phyloP scores from a whole-genome alignment of 2,329 filamentous ascomycete genomes.

The Verticillium klebahnii region DNA sequence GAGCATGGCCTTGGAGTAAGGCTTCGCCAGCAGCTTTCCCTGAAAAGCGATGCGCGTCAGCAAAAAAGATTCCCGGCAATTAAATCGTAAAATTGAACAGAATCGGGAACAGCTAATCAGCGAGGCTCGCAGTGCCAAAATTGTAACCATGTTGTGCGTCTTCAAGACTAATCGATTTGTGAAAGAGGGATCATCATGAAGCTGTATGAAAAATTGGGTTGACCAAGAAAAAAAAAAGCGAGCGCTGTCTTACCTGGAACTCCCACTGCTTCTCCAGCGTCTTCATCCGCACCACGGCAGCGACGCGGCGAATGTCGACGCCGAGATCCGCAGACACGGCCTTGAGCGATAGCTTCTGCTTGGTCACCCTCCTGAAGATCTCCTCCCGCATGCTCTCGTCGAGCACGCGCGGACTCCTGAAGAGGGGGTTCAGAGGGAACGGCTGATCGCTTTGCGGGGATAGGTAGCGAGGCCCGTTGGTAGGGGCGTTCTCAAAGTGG shows the following conservation, averaged over 20 bases:
- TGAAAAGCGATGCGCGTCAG: constrained; percentile 30
- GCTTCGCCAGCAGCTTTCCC: constrained; percentile 71
- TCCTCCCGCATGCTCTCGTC: constrained; percentile 67
- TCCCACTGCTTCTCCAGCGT: constrained; percentile 78
- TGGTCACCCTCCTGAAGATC: constrained; percentile 66
- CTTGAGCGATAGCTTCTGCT: constrained; percentile 64
- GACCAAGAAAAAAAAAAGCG: constrained; percentile 4
- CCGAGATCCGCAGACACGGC: constrained; percentile 72
- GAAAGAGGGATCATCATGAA: constrained; percentile 56
- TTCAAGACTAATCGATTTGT: constrained; percentile 99
- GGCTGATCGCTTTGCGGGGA: constrained; percentile 41
- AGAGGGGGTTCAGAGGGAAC: constrained; percentile 71
- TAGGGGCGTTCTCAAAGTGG: constrained; percentile 10
- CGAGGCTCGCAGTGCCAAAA: constrained; percentile 70
- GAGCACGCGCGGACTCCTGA: constrained; percentile 68
- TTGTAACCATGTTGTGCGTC: constrained; percentile 87
- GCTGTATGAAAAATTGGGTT: background rate
- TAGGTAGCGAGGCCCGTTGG: constrained; percentile 30
- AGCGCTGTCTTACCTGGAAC: constrained; percentile 58
- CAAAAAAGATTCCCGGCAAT: constrained; percentile 6
- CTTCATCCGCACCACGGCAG: constrained; percentile 80
- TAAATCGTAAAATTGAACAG: background rate
- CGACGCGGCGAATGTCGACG: constrained; percentile 79
- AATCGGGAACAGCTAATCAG: constrained; percentile 44
- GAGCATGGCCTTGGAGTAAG: constrained; percentile 73